Conservation (phyloP, 371 early-diverging fungal species). For the Mortierella sp. region DNA sequence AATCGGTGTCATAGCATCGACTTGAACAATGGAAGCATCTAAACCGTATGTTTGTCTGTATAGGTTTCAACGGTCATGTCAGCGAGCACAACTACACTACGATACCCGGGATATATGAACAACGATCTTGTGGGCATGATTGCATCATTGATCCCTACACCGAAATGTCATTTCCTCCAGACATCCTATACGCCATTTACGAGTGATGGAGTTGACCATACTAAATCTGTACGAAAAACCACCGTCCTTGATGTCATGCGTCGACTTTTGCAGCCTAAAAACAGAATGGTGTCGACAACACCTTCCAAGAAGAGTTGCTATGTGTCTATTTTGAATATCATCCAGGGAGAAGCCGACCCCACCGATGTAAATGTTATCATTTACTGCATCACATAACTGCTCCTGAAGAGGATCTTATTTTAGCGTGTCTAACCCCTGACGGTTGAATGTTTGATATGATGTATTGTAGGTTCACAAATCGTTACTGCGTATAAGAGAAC, state of each 20-base stretch:
- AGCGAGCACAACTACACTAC: constrained; percentile 97
- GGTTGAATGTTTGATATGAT: neutral
- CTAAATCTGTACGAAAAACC: constrained; percentile 94
- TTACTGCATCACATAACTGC: neutral
- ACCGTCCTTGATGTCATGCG: constrained; percentile 99
- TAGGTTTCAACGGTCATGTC: constrained; percentile 98
- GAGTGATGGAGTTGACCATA: constrained; percentile 92
- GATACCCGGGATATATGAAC: constrained; percentile 99
- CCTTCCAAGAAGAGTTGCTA: constrained; percentile 94
- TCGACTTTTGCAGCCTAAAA: constrained; percentile 95
- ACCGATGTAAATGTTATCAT: constrained; percentile 82
- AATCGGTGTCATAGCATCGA: neutral
- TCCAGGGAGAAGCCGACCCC: constrained; percentile 98
- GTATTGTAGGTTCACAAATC: constrained; percentile 91
- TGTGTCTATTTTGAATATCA: constrained; percentile 95
- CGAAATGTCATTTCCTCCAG: constrained; percentile 96
- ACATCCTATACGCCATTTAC: constrained; percentile 99
- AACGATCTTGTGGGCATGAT: constrained; percentile 97
- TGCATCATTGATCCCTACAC: constrained; percentile 95
- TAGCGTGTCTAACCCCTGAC: neutral
- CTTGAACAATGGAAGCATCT: neutral
- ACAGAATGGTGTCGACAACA: constrained; percentile 94
- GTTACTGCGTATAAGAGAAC: constrained; percentile 94
- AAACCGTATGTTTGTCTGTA: neutral
- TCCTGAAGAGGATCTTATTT: neutral